phyloP scores from a whole-genome alignment of 2,329 filamentous ascomycete species.

The Colletotrichum phormii region DNA sequence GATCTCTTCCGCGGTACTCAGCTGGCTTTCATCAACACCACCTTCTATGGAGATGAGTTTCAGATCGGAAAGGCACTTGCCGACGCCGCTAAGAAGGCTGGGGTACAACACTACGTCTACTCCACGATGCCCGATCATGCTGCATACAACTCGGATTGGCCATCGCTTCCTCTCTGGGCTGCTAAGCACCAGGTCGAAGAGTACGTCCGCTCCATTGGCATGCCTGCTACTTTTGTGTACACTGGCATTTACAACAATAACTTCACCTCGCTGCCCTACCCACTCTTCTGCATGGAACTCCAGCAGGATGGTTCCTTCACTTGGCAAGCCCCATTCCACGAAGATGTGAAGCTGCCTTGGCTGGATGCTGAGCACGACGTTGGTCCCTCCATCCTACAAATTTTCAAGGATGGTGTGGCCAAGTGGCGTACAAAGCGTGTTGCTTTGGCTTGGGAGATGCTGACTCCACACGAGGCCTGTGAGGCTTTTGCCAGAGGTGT shows the following conservation, averaged over 20 bases:
- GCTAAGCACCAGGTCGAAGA: slow-evolving; percentile 94
- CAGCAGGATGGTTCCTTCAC: slow-evolving; percentile 86
- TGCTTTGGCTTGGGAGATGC: slow-evolving; percentile 88
- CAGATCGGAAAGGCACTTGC: slow-evolving; percentile 89
- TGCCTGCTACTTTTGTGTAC: slow-evolving; percentile 93
- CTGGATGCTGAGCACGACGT: slow-evolving; percentile 97
- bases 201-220: slow-evolving; percentile 83
- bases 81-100: slow-evolving; percentile 86
- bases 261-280: slow-evolving; percentile 92
- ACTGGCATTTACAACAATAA: slow-evolving; percentile 99
- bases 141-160: slow-evolving; percentile 81
- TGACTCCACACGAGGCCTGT: slow-evolving; percentile 87
- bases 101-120: slow-evolving; percentile 93
- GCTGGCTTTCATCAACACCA: slow-evolving; percentile 97
- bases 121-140: slow-evolving; percentile 97
- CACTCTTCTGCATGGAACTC: slow-evolving; percentile 94
- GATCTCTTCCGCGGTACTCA: slow-evolving; percentile 86
- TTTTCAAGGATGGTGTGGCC: slow-evolving; percentile 91
- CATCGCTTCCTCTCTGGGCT: slow-evolving; percentile 88
- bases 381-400: slow-evolving; percentile 89
- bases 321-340: slow-evolving; percentile 95
- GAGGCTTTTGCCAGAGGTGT: slow-evolving; percentile 83
- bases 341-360: slow-evolving; percentile 90
- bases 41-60: slow-evolving; percentile 94
- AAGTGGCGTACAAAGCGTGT: slow-evolving; percentile 87